phyloP scores from a whole-genome alignment of 129 eudicot genomes.

The Centella asiatica region DNA sequence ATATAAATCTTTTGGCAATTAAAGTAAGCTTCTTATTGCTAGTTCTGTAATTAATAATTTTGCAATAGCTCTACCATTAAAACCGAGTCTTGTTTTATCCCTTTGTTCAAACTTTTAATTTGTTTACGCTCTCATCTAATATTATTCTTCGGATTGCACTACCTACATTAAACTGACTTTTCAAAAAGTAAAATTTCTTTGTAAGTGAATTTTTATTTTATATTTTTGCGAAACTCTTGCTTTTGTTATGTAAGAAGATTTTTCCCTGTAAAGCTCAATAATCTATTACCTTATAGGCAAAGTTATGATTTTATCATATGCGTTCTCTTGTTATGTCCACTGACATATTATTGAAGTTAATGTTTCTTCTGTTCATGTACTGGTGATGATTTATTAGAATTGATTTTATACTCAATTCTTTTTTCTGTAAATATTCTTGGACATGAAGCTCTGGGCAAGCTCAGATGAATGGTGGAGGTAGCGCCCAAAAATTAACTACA shows the following conservation, averaged over 20 bases:
- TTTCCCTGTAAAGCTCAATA: not conserved
- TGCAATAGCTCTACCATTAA: not conserved
- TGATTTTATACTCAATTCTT: conserved; percentile 1
- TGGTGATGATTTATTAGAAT: conserved; percentile 1
- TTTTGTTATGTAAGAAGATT: not conserved
- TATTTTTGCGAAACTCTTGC: not conserved
- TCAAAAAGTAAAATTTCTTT: too few relatives aligned
- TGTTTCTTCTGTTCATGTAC: not conserved
- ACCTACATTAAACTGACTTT: too few relatives aligned
- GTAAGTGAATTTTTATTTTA: too few relatives aligned
- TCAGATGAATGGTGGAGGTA: conserved; percentile 47
- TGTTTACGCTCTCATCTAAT: too few relatives aligned
- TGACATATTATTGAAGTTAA: too few relatives aligned
- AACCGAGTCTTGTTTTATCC: not conserved
- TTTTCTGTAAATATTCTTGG: conserved; percentile 4
- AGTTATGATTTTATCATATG: too few relatives aligned
- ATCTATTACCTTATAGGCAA: conserved; percentile 10
- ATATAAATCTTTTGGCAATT: not conserved
- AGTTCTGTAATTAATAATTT: not conserved
- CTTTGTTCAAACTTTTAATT: not conserved
- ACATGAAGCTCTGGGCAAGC: conserved; percentile 58
- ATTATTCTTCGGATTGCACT: too few relatives aligned
- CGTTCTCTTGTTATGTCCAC: too few relatives aligned
- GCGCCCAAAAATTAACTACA: conserved; percentile 43
- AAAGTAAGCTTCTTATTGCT: not conserved